Base-by-base conservation (phyloP, 2,329 filamentous ascomycete genomes). In the Neopestalotiopsis sp. region DNA sequence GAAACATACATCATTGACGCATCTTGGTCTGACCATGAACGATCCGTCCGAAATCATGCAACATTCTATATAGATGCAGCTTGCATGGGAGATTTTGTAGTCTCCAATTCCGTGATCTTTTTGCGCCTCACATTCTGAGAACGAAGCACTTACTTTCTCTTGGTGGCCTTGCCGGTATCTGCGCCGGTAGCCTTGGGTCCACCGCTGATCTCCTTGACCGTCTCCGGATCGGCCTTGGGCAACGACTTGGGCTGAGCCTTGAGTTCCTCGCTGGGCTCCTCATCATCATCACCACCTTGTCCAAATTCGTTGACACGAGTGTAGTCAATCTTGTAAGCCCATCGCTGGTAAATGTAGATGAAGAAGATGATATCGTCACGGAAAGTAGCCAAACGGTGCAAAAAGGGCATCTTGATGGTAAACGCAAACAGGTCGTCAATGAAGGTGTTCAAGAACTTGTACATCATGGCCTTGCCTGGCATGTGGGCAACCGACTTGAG, bases 401-500 rank as follows among this genome's bases (percentile, higher is more conserved):
- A 86, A 71, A 95, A 90, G 0, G 96, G 96, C 96, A 99, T 99
- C 84, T 98, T 98, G 85, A 99, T 98, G 52, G 96, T 99, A 77
- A 98, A 99, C 2, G 96, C 96, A 78, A 99, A 99, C 40, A 99
- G 86, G 78, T 99, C 96, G 81, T 99, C 96, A 79, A 99, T 98
- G 80, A 99, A 99, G 4, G 96, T 98, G 84, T 98, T 98, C 73
- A 98, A 85, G 83, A 97, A 97, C 84, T 98, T 98, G 88, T 98
- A 98, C 80, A 91, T 95, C 94, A 99, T 96, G 62, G 96, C 94
- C 83, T 94, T 95, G 74, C 88, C 94, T 1, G 96, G 95, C 95
- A 99, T 97, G 83, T 99, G 96, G 12, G 96, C 96, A 42, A 98
- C 94, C 74, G 91, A 92, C 87, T 95, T 97, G 74, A 99, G 89